These are phyloP conservation scores for Cryphonectria naterciae DNA, from an alignment of 2,329 filamentous ascomycete genomes.

Conservation along the genomic window DNA sequence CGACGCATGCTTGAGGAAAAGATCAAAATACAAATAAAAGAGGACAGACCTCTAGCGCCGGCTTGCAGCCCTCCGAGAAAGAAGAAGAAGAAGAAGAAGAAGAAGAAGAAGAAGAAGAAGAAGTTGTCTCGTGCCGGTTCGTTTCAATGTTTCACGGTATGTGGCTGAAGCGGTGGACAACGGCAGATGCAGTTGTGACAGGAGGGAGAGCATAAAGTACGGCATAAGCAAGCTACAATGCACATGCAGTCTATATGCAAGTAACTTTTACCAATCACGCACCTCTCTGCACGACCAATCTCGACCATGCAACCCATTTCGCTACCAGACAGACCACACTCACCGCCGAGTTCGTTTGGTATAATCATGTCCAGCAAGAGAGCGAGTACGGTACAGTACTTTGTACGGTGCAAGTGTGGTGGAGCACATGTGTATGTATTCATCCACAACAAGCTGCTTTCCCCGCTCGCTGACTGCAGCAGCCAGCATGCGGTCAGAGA, in stretches of 20 bases:
- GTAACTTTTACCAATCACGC: background rate
- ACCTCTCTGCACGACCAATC: background rate
- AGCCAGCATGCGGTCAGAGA: background rate
- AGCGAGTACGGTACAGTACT: no score
- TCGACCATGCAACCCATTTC: background rate
- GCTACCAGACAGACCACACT: background rate
- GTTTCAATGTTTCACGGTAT: background rate
- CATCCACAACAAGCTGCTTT: background rate
- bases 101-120: background rate
- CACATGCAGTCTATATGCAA: background rate
- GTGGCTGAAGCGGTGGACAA: background rate
- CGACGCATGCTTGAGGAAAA: background rate
- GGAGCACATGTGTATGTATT: background rate
- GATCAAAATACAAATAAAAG: background rate
- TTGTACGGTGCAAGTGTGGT: background rate
- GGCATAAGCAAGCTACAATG: background rate
- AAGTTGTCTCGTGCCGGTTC: background rate
- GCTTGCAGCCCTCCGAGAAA: background rate
- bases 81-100: background rate
- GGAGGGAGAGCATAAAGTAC: background rate
- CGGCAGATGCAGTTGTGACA: background rate
- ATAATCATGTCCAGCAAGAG: background rate
- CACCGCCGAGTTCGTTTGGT: background rate
- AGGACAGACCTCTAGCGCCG: background rate
- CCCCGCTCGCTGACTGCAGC: background rate